Evolutionary conservation across 805 yeast genomes (phyloP).

Genomic region (Schwanniomyces yamadae): DNA sequence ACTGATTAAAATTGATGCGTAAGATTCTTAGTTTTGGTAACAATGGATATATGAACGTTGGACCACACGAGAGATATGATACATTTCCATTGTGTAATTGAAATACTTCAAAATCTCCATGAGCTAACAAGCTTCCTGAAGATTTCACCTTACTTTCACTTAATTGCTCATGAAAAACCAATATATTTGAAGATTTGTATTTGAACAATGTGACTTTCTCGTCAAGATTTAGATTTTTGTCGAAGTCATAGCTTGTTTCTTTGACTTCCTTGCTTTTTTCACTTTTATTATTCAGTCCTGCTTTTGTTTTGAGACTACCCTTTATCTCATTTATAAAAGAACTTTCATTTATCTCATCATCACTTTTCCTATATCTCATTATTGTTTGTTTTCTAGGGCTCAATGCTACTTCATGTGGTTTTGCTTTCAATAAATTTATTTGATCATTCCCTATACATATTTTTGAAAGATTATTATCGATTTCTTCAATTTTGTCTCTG

Average conservation of each 20-base stretch:
- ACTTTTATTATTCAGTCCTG: not conserved
- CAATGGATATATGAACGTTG: conserved; percentile 70
- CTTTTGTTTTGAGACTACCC: conserved; percentile 19
- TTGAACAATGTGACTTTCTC: conserved; percentile 37
- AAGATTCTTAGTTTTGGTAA: conserved; percentile 62
- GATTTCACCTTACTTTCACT: conserved; percentile 14
- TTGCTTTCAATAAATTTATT: not conserved
- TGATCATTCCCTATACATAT: not conserved
- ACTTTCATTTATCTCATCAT: conserved; percentile 19
- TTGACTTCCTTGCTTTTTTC: conserved; percentile 1
- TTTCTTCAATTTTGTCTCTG: no score
- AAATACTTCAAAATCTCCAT: conserved; percentile 59
- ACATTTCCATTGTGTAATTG: conserved; percentile 57
- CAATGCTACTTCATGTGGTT: conserved; percentile 4
- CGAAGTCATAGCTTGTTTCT: conserved; percentile 5
- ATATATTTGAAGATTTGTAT: conserved; percentile 29
- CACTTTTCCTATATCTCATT: conserved; percentile 36
- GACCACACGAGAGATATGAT: conserved; percentile 63
- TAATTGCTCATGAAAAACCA: conserved; percentile 36
- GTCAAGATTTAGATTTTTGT: conserved; percentile 24
- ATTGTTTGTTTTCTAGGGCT: conserved; percentile 42
- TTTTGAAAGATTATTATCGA: no score
- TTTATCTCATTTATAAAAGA: conserved; percentile 27
- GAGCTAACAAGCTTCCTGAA: conserved; percentile 54
- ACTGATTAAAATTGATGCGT: conserved; percentile 46